Evolutionary conservation across 148 eudicot species (phyloP).

Genomic region (Spergularia marina): DNA sequence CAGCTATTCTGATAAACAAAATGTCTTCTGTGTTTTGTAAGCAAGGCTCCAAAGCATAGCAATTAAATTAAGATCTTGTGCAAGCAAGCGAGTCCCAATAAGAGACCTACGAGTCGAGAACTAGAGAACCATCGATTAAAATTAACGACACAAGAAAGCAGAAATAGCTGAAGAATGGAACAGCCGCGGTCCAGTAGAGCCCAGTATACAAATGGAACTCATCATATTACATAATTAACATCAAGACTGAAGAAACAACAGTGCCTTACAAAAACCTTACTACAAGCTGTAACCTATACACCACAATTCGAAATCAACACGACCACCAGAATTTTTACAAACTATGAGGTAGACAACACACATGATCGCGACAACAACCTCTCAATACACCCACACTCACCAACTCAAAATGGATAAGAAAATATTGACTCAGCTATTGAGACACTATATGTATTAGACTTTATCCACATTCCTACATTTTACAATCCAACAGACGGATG

Average conservation of each 20-base stretch:
- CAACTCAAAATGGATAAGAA: neutral
- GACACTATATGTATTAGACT: constrained; percentile 14
- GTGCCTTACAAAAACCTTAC: neutral
- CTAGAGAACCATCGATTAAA: too few relatives aligned
- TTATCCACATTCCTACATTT: constrained; percentile 23
- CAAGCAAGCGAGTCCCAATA: too few relatives aligned
- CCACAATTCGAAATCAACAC: constrained; percentile 20
- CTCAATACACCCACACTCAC: constrained; percentile 17
- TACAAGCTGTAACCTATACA: constrained; percentile 28
- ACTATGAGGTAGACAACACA: constrained; percentile 2
- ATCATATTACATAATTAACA: constrained; percentile 1
- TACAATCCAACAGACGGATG: constrained; percentile 10
- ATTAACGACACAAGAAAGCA: too few relatives aligned
- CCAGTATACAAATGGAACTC: constrained; percentile 11
- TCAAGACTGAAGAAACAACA: constrained; percentile 4
- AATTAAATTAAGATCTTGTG: too few relatives aligned
- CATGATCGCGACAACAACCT: constrained; percentile 4
- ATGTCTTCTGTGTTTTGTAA: too few relatives aligned
- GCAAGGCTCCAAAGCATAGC: too few relatives aligned
- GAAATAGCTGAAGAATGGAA: too few relatives aligned
- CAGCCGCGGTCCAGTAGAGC: too few relatives aligned
- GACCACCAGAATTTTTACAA: constrained; percentile 2
- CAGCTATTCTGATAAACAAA: too few relatives aligned
- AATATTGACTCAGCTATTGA: constrained; percentile 23
- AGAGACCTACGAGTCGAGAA: too few relatives aligned